These are phyloP conservation scores for Lasiosphaeria ovina DNA, from an alignment of 495 filamentous ascomycete species.

Conservation along the genomic window DNA sequence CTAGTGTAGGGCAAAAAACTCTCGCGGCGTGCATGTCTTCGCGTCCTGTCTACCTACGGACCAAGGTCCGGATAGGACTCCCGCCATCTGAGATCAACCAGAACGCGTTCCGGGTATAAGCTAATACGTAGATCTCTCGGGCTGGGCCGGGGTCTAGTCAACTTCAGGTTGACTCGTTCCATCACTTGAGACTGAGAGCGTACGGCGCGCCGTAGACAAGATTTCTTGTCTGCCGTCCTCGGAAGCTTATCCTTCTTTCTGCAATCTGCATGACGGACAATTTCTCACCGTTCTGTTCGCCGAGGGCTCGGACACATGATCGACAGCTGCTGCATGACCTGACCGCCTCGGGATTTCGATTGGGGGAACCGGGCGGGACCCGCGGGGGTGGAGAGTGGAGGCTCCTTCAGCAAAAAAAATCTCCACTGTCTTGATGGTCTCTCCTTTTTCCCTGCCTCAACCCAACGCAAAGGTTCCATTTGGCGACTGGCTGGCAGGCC, in stretches of 20 bases:
- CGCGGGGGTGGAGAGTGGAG: not conserved
- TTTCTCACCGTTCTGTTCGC: not conserved
- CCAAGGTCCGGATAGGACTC: too few relatives aligned
- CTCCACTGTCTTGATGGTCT: not conserved
- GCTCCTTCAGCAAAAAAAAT: constrained; percentile 1
- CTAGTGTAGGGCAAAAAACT: not conserved
- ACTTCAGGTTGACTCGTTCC: too few relatives aligned
- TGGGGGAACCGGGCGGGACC: not conserved
- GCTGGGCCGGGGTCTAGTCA: too few relatives aligned
- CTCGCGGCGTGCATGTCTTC: not conserved
- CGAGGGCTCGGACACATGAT: constrained; percentile 27
- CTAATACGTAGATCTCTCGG: too few relatives aligned
- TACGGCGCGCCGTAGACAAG: not conserved
- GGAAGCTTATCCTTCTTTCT: not conserved
- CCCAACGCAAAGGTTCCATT: too few relatives aligned
- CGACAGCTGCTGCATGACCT: constrained; percentile 28
- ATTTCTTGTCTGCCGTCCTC: not conserved
- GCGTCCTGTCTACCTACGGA: not conserved
- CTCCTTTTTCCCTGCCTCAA: not conserved
- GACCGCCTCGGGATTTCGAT: constrained; percentile 5
- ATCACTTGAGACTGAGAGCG: not conserved
- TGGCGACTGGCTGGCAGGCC: too few relatives aligned
- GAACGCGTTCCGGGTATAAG: too few relatives aligned
- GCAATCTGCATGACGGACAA: not conserved
- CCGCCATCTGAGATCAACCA: too few relatives aligned